Conservation (phyloP, 169 alveolate species). For the Neospora caninum region DNA sequence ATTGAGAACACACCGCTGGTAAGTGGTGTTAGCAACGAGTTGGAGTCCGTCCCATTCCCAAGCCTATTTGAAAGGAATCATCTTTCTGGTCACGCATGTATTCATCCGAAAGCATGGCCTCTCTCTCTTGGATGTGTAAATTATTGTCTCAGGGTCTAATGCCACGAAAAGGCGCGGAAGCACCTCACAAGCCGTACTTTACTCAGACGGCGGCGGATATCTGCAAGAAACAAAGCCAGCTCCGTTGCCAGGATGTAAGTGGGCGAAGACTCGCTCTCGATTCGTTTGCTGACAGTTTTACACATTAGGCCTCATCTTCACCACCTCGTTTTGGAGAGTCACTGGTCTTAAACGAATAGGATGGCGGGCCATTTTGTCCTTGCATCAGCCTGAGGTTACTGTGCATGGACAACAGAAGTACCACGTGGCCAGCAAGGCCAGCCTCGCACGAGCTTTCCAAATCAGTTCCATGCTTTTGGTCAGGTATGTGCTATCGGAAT, state of each 20-base stretch:
- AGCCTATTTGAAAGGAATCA: neutral
- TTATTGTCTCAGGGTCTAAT: neutral
- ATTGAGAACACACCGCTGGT: conserved; percentile 14
- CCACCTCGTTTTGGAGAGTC: neutral
- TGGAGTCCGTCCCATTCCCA: neutral
- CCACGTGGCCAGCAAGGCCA: neutral
- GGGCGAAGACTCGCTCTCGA: neutral
- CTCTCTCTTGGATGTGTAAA: neutral
- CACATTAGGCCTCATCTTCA: neutral
- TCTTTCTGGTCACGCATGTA: neutral
- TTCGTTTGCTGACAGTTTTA: neutral
- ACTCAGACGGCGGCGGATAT: neutral
- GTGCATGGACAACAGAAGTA: neutral
- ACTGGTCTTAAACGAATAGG: neutral
- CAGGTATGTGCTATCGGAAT: too few relatives aligned
- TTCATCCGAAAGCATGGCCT: neutral
- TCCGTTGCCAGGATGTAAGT: conserved; percentile 26
- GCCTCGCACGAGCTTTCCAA: neutral
- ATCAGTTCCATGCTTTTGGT: too few relatives aligned
- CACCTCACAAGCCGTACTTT: neutral
- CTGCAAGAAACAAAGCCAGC: neutral
- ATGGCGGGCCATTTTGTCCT: neutral
- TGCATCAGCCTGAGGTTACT: neutral
- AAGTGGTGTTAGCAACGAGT: neutral
- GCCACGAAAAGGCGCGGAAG: conserved; percentile 8